Evolutionary conservation across 805 yeast species (phyloP), one percentile per base, ranked within the genome.

Genomic region (Sungouiella thailandica): DNA sequence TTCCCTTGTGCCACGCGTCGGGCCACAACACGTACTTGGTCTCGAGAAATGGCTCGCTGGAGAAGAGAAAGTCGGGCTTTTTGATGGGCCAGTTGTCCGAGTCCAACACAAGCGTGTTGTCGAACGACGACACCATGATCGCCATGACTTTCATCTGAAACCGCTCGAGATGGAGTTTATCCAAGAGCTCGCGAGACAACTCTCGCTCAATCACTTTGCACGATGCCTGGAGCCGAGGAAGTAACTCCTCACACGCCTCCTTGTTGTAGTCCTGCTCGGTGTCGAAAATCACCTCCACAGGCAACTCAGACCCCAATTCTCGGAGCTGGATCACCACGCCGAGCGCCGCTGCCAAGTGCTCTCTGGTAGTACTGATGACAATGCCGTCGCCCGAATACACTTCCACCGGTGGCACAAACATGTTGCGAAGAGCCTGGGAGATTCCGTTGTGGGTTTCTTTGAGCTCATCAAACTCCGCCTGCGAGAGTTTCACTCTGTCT

Each of bases 141-240:
- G 74, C 75, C 23, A 72, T 49, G 1, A 61, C 54, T 39, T 68
- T 68, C 36, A 55, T 44, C 37, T 63, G 72, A 38, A 64, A 68
- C 6, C 67, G 68, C 33, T 49, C 30, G 46, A 46, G 18, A 36
- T 48, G 15, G 28, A 52, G 43, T 32, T 47, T 44, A 4, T 43
- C 31, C 46, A 76, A 57, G 7, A 7, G 6, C 4, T 18, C 15
- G 8, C 11, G 6, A 3, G 3, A 11, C 20, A 20, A 14, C 12
- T 59, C 55, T 3, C 57, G 56, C 11, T 63, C 58, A 37, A 70
- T 51, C 11, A 79, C 71, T 11, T 83, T 73, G 66, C 96, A 86
- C 43, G 68, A 69, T 4, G 81, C 90, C 39, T 78, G 72, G 36
- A 80, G 57, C 14, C 53, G 47, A 0, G 90, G 88, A 45, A 85